These are phyloP conservation scores for Warburgia ugandensis DNA, from an alignment of 164 flowering plant genomes.

Conservation along the genomic window DNA sequence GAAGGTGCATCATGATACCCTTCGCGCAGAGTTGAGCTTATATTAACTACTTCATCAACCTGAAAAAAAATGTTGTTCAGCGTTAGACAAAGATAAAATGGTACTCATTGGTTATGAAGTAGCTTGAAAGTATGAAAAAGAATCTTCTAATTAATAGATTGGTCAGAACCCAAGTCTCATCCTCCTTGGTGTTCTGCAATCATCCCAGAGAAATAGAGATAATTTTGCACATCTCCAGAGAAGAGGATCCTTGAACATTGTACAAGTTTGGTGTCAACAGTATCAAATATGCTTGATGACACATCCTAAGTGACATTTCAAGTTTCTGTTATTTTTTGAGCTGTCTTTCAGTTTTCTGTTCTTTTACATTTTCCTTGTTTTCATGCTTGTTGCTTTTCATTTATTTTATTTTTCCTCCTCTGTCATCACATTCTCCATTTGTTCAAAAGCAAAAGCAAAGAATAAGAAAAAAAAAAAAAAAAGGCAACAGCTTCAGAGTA, in stretches of 20 bases:
- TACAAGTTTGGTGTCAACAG: not conserved
- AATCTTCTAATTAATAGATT: not conserved
- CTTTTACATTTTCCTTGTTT: too few relatives aligned
- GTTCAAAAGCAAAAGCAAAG: too few relatives aligned
- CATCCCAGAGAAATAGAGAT: too few relatives aligned
- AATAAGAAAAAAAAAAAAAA: too few relatives aligned
- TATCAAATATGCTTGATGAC: not conserved
- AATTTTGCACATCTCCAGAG: not conserved
- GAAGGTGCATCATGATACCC: conserved; percentile 66
- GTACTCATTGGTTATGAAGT: not conserved
- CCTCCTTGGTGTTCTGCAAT: too few relatives aligned
- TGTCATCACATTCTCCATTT: too few relatives aligned
- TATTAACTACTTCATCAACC: conserved; percentile 90
- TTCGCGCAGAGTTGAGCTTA: conserved; percentile 59
- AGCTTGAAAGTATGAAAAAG: not conserved
- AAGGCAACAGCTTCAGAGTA: too few relatives aligned
- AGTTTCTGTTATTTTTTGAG: too few relatives aligned
- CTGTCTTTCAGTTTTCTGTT: too few relatives aligned
- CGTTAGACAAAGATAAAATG: conserved; percentile 9
- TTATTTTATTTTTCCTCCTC: too few relatives aligned
- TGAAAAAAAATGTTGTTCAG: conserved; percentile 20
- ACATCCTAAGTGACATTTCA: not conserved
- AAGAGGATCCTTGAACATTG: not conserved
- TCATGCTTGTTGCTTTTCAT: too few relatives aligned
- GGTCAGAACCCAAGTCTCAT: too few relatives aligned